A percentile compares a stretch with the other conserved stretches of the same genome.
phyloP scores from a whole-genome alignment of 345 rosid species.

The Pistacia atlantica region DNA sequence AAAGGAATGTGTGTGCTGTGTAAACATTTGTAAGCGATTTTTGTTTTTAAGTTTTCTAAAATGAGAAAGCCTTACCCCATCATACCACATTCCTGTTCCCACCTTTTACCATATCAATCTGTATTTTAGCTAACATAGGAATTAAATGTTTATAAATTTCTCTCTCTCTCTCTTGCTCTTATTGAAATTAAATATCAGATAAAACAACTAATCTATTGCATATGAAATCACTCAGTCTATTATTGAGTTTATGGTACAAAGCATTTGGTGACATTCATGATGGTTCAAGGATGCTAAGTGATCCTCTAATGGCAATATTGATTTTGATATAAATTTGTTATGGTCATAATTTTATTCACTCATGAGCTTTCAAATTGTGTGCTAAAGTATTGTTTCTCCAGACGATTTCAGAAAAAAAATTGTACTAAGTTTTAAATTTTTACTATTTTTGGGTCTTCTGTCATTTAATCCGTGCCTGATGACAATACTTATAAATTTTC shows the following conservation, averaged over 20 bases:
- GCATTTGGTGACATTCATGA: not conserved
- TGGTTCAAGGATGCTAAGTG: not conserved
- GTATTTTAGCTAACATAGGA: not conserved
- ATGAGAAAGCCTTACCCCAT: too few relatives aligned
- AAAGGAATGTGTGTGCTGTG: too few relatives aligned
- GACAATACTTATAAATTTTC: too few relatives aligned
- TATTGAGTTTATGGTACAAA: not conserved
- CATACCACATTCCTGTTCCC: not conserved
- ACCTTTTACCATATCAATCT: not conserved
- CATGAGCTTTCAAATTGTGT: constrained; percentile 1
- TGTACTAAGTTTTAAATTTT: not conserved
- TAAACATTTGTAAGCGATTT: too few relatives aligned
- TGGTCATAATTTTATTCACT: not conserved
- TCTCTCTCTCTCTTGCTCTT: too few relatives aligned
- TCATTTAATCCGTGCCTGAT: not conserved
- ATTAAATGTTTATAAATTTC: not conserved
- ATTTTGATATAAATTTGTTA: not conserved
- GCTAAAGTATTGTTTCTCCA: not conserved
- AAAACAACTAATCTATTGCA: not conserved
- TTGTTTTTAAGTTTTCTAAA: too few relatives aligned
- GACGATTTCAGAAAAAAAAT: too few relatives aligned
- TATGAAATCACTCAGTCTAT: not conserved
- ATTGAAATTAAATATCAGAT: not conserved
- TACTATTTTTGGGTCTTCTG: not conserved
- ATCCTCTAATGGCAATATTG: not conserved